Percentiles rank a stretch among this genome's conserved stretches.
These are phyloP conservation scores for Saturnispora hagleri DNA, from an alignment of 805 yeast species.

Conservation along the genomic window DNA sequence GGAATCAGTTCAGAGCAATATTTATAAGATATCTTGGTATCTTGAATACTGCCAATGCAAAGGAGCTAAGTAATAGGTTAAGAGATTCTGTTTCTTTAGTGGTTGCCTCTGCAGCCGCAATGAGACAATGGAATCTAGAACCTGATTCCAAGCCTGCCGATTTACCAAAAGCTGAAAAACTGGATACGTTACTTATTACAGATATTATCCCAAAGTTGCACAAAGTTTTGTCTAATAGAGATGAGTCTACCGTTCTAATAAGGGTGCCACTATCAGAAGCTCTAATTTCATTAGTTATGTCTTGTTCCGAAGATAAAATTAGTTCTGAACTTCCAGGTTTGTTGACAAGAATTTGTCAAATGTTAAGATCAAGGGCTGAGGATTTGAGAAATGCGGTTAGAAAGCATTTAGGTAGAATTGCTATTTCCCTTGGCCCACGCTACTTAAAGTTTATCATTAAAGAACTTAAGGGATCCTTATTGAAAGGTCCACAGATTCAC, in stretches of 20 bases:
- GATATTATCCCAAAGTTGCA: conserved; percentile 57
- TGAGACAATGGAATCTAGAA: conserved; percentile 15
- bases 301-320: conserved; percentile 49
- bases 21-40: conserved; percentile 51
- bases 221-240: conserved; percentile 49
- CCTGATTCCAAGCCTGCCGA: conserved; percentile 16
- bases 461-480: conserved; percentile 70
- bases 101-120: conserved; percentile 45
- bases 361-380: conserved; percentile 74
- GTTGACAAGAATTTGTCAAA: conserved; percentile 80
- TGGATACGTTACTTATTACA: conserved; percentile 40
- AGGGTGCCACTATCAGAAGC: conserved; percentile 82
- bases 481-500: conserved; percentile 89
- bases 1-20: conserved; percentile 75
- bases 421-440: conserved; percentile 56
- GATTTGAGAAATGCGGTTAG: conserved; percentile 83
- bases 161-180: conserved; percentile 31
- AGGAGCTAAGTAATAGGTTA: conserved; percentile 32
- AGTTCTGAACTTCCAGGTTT: conserved; percentile 66
- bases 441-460: conserved; percentile 67
- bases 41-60: conserved; percentile 16
- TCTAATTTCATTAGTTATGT: conserved; percentile 53
- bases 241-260: conserved; percentile 68
- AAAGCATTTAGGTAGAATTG: conserved; percentile 58
- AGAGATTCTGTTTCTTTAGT: conserved; percentile 52